These are phyloP conservation scores for Fusarium sp. DNA, from an alignment of 2,329 filamentous ascomycete genomes.

Conservation along the genomic window DNA sequence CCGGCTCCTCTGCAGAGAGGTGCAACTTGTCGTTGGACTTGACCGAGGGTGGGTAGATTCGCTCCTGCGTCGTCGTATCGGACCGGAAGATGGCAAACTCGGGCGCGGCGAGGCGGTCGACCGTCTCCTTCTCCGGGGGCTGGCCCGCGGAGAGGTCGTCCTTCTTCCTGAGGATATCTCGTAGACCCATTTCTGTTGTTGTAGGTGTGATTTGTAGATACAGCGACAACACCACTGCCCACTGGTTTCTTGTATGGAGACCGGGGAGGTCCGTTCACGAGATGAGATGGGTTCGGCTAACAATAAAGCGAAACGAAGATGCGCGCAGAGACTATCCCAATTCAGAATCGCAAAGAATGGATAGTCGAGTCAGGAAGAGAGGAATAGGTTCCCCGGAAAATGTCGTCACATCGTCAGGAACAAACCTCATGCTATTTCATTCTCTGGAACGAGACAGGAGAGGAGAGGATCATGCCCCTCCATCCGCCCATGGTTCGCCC, in stretches of 20 bases:
- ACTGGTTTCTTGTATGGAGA: not conserved
- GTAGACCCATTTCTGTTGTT: constrained; percentile 59
- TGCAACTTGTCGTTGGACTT: constrained; percentile 47
- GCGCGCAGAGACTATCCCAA: not conserved
- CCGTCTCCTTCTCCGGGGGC: constrained; percentile 52
- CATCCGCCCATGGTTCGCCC: not conserved
- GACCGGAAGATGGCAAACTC: constrained; percentile 88
- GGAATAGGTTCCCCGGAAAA: not conserved
- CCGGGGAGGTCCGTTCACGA: constrained; percentile 5
- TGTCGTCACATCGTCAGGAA: constrained; percentile 3
- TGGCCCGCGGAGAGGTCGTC: constrained; percentile 55
- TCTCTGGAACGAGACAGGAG: not conserved
- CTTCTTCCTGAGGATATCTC: constrained; percentile 67
- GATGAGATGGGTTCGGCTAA: not conserved
- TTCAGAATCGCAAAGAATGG: not conserved
- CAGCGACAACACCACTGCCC: not conserved
- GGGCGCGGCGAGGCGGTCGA: constrained; percentile 58
- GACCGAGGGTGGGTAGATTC: constrained; percentile 74
- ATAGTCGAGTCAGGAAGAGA: not conserved
- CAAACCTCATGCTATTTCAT: not conserved
- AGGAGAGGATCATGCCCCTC: not conserved
- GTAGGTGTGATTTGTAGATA: not conserved
- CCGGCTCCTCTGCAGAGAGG: constrained; percentile 47
- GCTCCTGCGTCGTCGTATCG: constrained; percentile 83
- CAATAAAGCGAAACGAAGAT: not conserved